Base-by-base conservation (phyloP, 2,329 filamentous ascomycete genomes). In the Scleromitrula shiraiana region DNA sequence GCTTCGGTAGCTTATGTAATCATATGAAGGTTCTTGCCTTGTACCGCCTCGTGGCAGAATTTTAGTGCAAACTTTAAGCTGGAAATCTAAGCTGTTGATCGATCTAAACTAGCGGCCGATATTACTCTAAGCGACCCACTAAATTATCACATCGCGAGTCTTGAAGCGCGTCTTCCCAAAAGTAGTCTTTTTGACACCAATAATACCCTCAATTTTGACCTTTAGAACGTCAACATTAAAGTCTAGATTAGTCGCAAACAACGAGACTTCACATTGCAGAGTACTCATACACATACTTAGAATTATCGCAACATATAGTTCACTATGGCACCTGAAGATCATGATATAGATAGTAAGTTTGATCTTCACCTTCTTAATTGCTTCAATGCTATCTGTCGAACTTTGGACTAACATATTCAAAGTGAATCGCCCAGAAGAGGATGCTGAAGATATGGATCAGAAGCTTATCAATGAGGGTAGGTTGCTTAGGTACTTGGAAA, bases 391-490 rank as follows among this genome's bases (percentile, higher is more conserved):
- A 12, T 10, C 10, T 39, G 23, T 24, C 20, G 19, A 36, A 35
- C n/a, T 20, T 29, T 43, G 45, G 26, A 48, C 53, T 54, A 43
- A 54, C 50, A 73, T 71, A 59, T 68, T 70, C 30, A 68, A 74
- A 67, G 68, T 54, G 45, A 61, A 57, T 61, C 65, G 75, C 39
- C 76, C 80, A 2, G 41, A 39, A 52, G 83, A 89, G 50, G 85
- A 87, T 45, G 82, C 86, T 50, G 75, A 83, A 64, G 76, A 86
- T 63, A 70, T 79, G 57, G 82, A 87, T 63, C 85, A 94, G 68
- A 89, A 94, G 69, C 75, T 95, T 52, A 89, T 97, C 69, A 97
- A 97, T 60, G 93, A 98, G 73, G 86, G 85, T 85, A 71, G 42
- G n/a, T 12, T 10, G 38, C 7, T 15, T 19, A n/a, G 12, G 10